Base-by-base conservation (phyloP, 495 filamentous ascomycete genomes). In the Neurospora intermedia region DNA sequence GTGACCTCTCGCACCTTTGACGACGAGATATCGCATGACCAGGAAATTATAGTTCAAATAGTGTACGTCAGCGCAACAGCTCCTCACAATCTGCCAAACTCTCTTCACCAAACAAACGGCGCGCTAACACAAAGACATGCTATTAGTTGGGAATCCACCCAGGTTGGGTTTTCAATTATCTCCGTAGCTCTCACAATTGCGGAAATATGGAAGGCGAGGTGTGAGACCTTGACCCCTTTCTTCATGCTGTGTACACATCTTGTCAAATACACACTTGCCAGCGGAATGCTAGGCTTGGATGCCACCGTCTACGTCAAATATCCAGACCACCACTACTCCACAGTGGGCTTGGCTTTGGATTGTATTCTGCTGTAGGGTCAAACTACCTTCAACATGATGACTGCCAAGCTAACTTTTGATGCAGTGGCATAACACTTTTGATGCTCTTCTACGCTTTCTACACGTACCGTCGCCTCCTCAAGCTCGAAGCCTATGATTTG, bases 181-280 rank as follows among this genome's bases (percentile, higher is more conserved):
- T 82, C 83, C 2, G 80, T 84, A 27, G 40, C 83, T 73, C 76
- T 84, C 73, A 83, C 76, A 40, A 79, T 84, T 42, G 54, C 84
- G 43, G 80, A 85, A 62, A 78, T 85, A 38, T 80, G 83, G 18
- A 79, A 74, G 74, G 77, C 78, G 69, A 80, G 81, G 66, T 80
- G 84, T 48, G 84, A 85, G 72, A 78, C 80, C 18, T 74, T 86
- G 62, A 85, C 85, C 5, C 84, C 83, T 23, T 81, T 85, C 69
- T 77, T 81, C 31, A 79, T 84, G 74, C 77, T 86, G 23, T 82
- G 81, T 75, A 83, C 77, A 23, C 81, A 84, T 69, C 76, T 83
- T 69, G 69, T 86, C 72, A 86, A 86, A 74, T 72, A 85, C 16
- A 80, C 80, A 0, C 79, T 85, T 16, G 76, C 83, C 1, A 70